A percentile compares a stretch with the other conserved stretches of the same genome.
Evolutionary conservation across 345 rosid genomes (phyloP).

Genomic region (Syzygium aromaticum): DNA sequence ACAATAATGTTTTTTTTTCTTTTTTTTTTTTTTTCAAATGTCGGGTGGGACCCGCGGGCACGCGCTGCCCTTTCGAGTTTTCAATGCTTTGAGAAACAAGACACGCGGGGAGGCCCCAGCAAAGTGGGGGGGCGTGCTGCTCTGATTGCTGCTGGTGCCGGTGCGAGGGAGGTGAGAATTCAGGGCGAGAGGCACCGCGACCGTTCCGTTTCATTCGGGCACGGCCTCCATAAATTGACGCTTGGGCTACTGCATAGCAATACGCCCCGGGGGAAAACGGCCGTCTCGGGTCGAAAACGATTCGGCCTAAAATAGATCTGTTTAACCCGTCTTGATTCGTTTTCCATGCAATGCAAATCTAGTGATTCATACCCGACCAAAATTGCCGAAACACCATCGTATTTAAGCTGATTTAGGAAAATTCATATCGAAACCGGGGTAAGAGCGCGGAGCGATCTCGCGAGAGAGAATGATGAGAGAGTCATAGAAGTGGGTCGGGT

Average conservation of each 20-base stretch:
- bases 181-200: not conserved
- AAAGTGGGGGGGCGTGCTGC: not conserved
- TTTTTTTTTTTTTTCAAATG: too few species aligned
- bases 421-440: fast-evolving
- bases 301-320: too few species aligned
- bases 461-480: too few species aligned
- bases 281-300: too few species aligned
- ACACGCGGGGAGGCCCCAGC: not conserved
- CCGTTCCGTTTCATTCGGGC: not conserved
- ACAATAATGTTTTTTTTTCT: not conserved
- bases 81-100: not conserved
- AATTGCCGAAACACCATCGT: too few species aligned
- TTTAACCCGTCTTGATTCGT: too few species aligned
- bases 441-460: too few species aligned
- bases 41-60: not conserved
- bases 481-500: too few species aligned
- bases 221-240: not conserved
- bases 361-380: too few species aligned
- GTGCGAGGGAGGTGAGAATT: not conserved
- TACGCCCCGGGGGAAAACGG: too few species aligned
- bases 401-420: too few species aligned
- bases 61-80: not conserved
- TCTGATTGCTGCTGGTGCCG: not conserved
- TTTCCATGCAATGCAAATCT: too few species aligned
- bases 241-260: not conserved